Evolutionary conservation across 2,329 filamentous ascomycete species (phyloP), one percentile per base, ranked within the genome.

Genomic region (Sclerotinia nivalis): DNA sequence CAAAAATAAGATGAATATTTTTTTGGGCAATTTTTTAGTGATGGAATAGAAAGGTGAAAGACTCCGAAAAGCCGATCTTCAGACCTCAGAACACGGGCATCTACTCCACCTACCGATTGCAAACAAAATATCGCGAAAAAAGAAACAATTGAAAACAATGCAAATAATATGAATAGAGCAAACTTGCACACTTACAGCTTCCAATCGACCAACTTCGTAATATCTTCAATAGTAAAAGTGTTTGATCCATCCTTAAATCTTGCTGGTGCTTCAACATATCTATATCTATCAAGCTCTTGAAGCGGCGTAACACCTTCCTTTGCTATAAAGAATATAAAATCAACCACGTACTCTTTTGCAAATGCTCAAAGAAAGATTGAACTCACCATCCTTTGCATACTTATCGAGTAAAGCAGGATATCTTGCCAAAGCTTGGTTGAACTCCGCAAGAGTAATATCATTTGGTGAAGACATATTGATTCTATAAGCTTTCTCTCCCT

Each of bases 181-280:
- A 58, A 79, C 87, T 77, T 81, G 13, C 54, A 20, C 55, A 79
- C 87, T 77, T 81, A 91, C 87, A 93, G 81, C 78, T 93, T 93
- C 90, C 90, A 93, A 60, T 90, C 85, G 13, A 92, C 85, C 4
- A 93, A 82, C 28, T 76, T 81, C 74, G 87, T 84, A 47, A 92
- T 81, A 75, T 92, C 86, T 2, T 77, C 80, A 80, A 92, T 86
- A 15, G 78, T 28, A 76, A 73, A 7, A 55, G 77, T 74, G 8
- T 73, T 73, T 43, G 77, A 74, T 10, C 76, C 74, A 66, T 77
- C 76, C 3, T 77, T 78, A 71, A 91, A 87, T 1, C 75, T 72
- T 1, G 78, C 75, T 1, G 85, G 82, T 2, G 89, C 86, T 31
- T 83, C 82, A 12, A 79, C 78, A 75, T 90, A 89, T 69, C 90